Percentiles rank a stretch among this genome's conserved stretches.
Conservation (phyloP, 108 stramenopile genomes). For the Cyclostephanos tholiformis region DNA sequence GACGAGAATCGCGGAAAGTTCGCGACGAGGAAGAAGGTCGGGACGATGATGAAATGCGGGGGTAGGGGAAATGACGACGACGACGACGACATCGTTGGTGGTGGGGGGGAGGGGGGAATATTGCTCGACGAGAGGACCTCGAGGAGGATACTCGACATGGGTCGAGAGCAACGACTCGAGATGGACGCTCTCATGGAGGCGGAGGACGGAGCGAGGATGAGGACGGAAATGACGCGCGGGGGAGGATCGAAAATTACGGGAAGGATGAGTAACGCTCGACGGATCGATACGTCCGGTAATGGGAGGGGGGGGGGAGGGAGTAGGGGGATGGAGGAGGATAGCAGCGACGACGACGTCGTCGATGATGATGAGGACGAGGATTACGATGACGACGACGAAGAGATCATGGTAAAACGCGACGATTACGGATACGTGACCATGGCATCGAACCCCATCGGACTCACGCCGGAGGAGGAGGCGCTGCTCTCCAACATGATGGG, state of each 20-base stretch:
- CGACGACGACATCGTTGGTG: conserved; percentile 20
- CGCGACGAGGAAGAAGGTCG: conserved; percentile 53
- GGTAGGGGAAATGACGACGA: conserved; percentile 6
- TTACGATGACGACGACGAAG: conserved; percentile 77
- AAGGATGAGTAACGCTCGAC: too few relatives aligned
- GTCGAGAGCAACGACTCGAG: conserved; percentile 69
- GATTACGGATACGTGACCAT: conserved; percentile 80
- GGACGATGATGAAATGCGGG: not conserved
- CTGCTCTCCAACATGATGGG: conserved; percentile 84
- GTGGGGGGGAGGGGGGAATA: conserved; percentile 51
- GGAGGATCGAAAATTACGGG: not conserved
- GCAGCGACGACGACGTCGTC: conserved; percentile 53
- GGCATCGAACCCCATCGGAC: conserved; percentile 53
- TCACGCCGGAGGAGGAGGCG: conserved; percentile 83
- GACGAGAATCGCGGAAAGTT: conserved; percentile 74
- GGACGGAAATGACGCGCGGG: conserved; percentile 6
- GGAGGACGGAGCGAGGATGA: conserved; percentile 5
- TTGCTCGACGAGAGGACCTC: conserved; percentile 69
- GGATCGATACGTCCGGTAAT: conserved; percentile 11
- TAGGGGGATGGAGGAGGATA: conserved; percentile 2
- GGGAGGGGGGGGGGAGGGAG: conserved; percentile 6
- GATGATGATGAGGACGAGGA: conserved; percentile 69
- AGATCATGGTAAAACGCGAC: conserved; percentile 57
- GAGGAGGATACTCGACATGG: conserved; percentile 67
- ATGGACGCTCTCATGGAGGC: conserved; percentile 60